Base-by-base conservation (phyloP, 345 rosid genomes). In the Populus davidiana region DNA sequence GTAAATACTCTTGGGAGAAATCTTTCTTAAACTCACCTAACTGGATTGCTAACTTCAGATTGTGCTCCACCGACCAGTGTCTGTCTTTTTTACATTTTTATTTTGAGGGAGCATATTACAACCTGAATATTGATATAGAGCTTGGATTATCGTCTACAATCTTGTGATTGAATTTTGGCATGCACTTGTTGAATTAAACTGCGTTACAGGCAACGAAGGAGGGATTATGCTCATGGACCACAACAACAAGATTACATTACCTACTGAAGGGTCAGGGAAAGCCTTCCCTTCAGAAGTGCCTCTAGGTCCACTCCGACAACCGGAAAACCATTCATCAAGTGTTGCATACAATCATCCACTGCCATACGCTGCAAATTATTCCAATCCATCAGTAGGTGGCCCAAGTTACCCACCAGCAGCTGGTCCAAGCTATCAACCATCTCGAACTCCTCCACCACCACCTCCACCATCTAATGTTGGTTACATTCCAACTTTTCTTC, bases 401-500 rank as follows among this genome's bases (percentile, higher is more conserved):
- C 54, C 74, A 56, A 74, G 69, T 35, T 43, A 74, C 23, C 70
- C 56, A 8, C 56, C 78, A 18, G 73, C 65, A 74, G 81, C 73
- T 33, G 87, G 85, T 62, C 82, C 83, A 16, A 72, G 79, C 79
- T 79, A 81, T 69, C 79, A 38, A 33, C 87, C 91, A 47, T 81
- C 86, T 21, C 86, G 67, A 38, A 69, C 87, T 70, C 90, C 88
- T 21, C 89, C 87, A 4, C 91, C 90, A 1, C 89, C 86, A 20
- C 91, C 89, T 1, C 89, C 88, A 3, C 90, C 93, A 72, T 77
- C 84, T 33, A 85, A 85, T n/a, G 74, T 82, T 33, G 92, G 91
- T 59, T 87, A 78, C 41, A 4, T 73, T 5, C 81, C 77, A 0
- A 72, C 81, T 39, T 73, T 78, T 72, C 77, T 72, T 21, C 81